Percentiles rank a stretch among this genome's conserved stretches.
Conservation (phyloP, 345 rosid genomes). For the Boechera retrofracta region DNA sequence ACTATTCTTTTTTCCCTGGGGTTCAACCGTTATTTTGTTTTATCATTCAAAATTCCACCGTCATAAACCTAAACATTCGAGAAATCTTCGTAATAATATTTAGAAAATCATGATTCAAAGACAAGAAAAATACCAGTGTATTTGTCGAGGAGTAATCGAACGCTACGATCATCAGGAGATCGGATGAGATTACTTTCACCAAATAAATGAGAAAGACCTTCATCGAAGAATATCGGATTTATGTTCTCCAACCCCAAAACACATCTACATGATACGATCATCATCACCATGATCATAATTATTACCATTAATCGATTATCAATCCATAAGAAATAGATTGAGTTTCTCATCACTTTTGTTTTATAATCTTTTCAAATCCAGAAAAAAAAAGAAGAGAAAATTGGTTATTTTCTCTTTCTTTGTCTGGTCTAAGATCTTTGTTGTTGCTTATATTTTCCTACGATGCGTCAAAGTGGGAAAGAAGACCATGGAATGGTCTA, state of each 20-base stretch:
- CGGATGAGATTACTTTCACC: slow-evolving; percentile 81
- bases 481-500: slow-evolving; percentile 37
- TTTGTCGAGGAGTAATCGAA: slow-evolving; percentile 86
- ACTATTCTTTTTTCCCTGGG: no score
- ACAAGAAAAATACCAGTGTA: slow-evolving; percentile 60
- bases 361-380: background rate
- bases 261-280: slow-evolving; percentile 22
- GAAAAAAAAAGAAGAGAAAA: background rate
- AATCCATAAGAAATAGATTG: slow-evolving; percentile 3
- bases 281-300: background rate
- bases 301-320: background rate
- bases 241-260: slow-evolving; percentile 43
- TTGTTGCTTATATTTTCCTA: slow-evolving; percentile 26
- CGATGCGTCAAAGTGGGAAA: slow-evolving; percentile 46
- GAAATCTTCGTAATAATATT: background rate
- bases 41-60: background rate
- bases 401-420: slow-evolving; percentile 16
- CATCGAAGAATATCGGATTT: slow-evolving; percentile 58
- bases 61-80: background rate
- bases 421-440: slow-evolving; percentile 32
- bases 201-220: slow-evolving; percentile 80
- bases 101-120: background rate
- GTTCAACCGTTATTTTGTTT: no score
- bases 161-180: slow-evolving; percentile 71
- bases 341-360: slow-evolving; percentile 35